Percentiles rank a stretch among this genome's conserved stretches.
phyloP scores from a whole-genome alignment of 345 rosid genomes.

The Atalantia buxifolia region DNA sequence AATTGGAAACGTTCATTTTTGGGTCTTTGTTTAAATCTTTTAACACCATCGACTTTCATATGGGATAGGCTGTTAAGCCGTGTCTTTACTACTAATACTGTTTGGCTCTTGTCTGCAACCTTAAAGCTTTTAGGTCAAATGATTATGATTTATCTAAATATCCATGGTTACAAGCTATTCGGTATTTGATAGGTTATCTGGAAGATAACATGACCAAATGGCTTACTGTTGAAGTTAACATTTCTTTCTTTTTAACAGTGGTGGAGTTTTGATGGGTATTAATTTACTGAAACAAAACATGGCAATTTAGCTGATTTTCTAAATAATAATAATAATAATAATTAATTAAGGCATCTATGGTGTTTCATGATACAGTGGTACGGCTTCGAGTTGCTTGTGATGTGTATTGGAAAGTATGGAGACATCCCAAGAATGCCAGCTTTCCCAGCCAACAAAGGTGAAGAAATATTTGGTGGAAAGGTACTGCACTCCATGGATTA shows the following conservation, averaged over 20 bases:
- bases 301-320: too few species aligned
- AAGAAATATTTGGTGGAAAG: conserved; percentile 36
- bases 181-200: too few species aligned
- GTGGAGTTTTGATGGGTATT: too few species aligned
- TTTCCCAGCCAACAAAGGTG: conserved; percentile 39
- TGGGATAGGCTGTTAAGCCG: neutral
- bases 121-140: neutral
- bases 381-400: conserved; percentile 40
- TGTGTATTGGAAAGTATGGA: conserved; percentile 57
- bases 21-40: neutral
- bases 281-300: too few species aligned
- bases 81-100: neutral
- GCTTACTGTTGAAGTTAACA: too few species aligned
- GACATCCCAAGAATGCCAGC: conserved; percentile 39
- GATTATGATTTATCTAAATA: neutral
- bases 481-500: conserved; percentile 55
- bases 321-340: neutral
- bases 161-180: too few species aligned
- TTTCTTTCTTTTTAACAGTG: too few species aligned
- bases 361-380: conserved; percentile 28
- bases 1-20: too few species aligned
- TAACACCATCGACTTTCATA: neutral
- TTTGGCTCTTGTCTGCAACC: neutral
- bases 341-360: neutral
- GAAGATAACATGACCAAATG: too few species aligned